Evolutionary conservation across 768 basidiomycete species (phyloP).

Genomic region (Auricularia heimuer): DNA sequence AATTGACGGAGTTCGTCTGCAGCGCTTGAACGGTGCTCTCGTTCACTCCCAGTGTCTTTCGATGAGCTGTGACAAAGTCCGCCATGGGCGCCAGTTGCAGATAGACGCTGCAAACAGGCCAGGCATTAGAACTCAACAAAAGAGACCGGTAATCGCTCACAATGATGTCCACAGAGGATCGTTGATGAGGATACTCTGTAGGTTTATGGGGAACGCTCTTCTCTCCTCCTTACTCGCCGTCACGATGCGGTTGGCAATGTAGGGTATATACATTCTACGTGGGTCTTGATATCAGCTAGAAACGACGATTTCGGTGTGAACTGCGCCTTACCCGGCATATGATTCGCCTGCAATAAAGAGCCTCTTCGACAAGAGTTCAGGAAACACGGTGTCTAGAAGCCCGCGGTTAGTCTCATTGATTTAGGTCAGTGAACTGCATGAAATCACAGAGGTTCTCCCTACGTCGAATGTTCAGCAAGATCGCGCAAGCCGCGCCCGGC

Average conservation of each 20-base stretch:
- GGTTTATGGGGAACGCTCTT: slow-evolving; percentile 1
- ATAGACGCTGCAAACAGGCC: not conserved
- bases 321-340: slow-evolving; percentile 2
- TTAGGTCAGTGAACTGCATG: not conserved
- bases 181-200: slow-evolving; percentile 11
- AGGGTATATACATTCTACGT: slow-evolving; percentile 8
- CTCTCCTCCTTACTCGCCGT: slow-evolving; percentile 6
- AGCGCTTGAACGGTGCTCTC: not conserved
- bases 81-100: not conserved
- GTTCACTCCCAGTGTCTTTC: not conserved
- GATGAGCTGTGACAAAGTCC: not conserved
- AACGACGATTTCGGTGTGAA: not conserved
- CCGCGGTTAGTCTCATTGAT: not conserved
- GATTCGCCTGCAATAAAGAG: slow-evolving; percentile 8
- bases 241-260: slow-evolving; percentile 11
- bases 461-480: too few relatives aligned
- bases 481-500: too few relatives aligned
- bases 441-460: slow-evolving; percentile 3
- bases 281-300: not conserved
- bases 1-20: not conserved
- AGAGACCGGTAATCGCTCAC: slow-evolving; percentile 4
- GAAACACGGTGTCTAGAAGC: slow-evolving; percentile 3
- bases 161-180: slow-evolving; percentile 5
- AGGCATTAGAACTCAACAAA: too few relatives aligned
- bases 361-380: slow-evolving; percentile 8